Conservation (phyloP, 2,329 filamentous ascomycete genomes). For the Colletotrichum eremochloae region DNA sequence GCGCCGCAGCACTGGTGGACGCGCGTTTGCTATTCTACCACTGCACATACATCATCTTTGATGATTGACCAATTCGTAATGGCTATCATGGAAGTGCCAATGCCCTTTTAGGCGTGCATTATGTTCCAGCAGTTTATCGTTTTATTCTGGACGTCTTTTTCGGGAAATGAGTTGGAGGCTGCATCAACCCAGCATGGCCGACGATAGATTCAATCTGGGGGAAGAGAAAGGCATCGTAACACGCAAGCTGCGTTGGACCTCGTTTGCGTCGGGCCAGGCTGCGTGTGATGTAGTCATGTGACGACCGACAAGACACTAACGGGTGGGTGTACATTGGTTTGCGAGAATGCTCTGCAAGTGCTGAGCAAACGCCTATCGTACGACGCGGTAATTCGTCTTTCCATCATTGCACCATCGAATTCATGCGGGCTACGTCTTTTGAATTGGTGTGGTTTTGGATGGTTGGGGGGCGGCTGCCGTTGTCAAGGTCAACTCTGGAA, state of each 20-base stretch:
- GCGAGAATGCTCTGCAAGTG: slow-evolving; percentile 26
- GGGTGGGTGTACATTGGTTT: neutral
- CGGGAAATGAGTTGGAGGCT: neutral
- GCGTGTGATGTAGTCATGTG: slow-evolving; percentile 32
- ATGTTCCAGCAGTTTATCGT: neutral
- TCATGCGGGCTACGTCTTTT: neutral
- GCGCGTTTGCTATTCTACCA: neutral
- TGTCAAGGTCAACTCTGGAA: neutral
- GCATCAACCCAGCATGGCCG: neutral
- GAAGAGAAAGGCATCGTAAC: neutral
- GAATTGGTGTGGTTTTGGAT: neutral
- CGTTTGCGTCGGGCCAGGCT: slow-evolving; percentile 6
- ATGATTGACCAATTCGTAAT: neutral
- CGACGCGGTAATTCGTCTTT: neutral
- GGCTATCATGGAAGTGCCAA: too few relatives aligned
- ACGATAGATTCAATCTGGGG: slow-evolving; percentile 13
- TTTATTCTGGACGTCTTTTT: neutral
- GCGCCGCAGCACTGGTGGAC: slow-evolving; percentile 1
- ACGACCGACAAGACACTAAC: slow-evolving; percentile 11
- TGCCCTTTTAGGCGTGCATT: neutral
- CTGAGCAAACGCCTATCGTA: neutral
- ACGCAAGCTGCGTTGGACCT: slow-evolving; percentile 31
- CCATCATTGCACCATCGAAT: neutral
- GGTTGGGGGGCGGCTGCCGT: neutral
- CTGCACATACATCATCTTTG: neutral